phyloP scores from a whole-genome alignment of 768 basidiomycete genomes.

The Termitomyces heimii region DNA sequence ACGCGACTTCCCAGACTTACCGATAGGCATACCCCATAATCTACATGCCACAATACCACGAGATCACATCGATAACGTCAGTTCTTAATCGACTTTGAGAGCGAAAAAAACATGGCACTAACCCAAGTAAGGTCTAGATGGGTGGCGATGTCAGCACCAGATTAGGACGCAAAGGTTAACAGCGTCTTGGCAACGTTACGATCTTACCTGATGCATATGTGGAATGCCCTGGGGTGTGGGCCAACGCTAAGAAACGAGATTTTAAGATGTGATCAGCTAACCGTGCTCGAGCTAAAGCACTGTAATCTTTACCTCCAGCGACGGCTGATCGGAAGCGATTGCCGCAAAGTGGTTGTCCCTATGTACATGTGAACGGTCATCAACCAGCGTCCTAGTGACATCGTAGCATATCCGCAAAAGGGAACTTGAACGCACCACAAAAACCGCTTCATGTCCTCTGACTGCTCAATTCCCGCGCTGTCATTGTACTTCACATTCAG shows the following conservation, averaged over 20 bases:
- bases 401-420: constrained; percentile 1
- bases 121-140: constrained; percentile 54
- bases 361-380: neutral
- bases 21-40: constrained; percentile 72
- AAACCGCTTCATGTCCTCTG: constrained; percentile 66
- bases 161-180: neutral
- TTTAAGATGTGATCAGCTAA: neutral
- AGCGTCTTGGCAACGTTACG: neutral
- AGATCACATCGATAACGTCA: constrained; percentile 11
- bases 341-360: constrained; percentile 76
- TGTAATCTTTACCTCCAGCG: constrained; percentile 43
- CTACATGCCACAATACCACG: constrained; percentile 30
- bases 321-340: constrained; percentile 61
- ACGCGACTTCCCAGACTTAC: constrained; percentile 23
- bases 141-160: constrained; percentile 1
- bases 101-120: constrained; percentile 16
- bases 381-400: neutral
- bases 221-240: constrained; percentile 37
- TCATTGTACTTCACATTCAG: constrained; percentile 1
- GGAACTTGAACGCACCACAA: constrained; percentile 43
- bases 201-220: constrained; percentile 53
- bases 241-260: constrained; percentile 36
- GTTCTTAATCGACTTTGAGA: neutral
- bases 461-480: constrained; percentile 65
- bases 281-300: neutral